Conservation (phyloP, 2,329 filamentous ascomycete genomes). For the Grosmannia serpens region DNA sequence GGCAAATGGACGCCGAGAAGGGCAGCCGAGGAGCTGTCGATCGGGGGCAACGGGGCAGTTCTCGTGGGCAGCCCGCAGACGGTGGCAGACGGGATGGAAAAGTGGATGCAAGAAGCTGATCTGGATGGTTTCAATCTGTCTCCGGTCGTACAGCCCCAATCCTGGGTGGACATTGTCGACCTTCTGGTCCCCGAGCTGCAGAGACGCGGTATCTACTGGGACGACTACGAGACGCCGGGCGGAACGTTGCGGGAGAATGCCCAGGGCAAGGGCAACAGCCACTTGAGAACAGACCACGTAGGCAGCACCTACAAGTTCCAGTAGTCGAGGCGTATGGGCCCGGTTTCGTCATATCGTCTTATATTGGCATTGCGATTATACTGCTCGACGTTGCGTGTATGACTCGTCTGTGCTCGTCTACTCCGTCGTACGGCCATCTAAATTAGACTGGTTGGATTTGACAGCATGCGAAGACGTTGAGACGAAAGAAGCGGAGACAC, state of each 20-base stretch:
- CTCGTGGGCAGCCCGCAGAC: slow-evolving; percentile 51
- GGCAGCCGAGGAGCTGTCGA: slow-evolving; percentile 12
- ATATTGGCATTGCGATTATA: too few species aligned
- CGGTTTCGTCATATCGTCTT: not conserved
- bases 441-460: too few species aligned
- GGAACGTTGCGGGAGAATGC: not conserved
- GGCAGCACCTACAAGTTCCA: not conserved
- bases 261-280: not conserved
- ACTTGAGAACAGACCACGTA: not conserved
- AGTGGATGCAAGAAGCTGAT: slow-evolving; percentile 56
- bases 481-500: too few species aligned
- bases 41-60: slow-evolving; percentile 12
- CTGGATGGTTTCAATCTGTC: slow-evolving; percentile 59
- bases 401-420: too few species aligned
- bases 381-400: too few species aligned
- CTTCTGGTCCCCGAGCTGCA: not conserved
- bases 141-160: not conserved
- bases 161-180: not conserved
- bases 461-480: not conserved
- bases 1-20: slow-evolving; percentile 10
- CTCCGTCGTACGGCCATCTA: too few species aligned
- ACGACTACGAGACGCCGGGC: not conserved
- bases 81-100: slow-evolving; percentile 56
- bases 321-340: not conserved
- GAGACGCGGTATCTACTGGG: not conserved